phyloP scores from a whole-genome alignment of 2,329 filamentous ascomycete genomes.

The Pezicula neosporulosa region DNA sequence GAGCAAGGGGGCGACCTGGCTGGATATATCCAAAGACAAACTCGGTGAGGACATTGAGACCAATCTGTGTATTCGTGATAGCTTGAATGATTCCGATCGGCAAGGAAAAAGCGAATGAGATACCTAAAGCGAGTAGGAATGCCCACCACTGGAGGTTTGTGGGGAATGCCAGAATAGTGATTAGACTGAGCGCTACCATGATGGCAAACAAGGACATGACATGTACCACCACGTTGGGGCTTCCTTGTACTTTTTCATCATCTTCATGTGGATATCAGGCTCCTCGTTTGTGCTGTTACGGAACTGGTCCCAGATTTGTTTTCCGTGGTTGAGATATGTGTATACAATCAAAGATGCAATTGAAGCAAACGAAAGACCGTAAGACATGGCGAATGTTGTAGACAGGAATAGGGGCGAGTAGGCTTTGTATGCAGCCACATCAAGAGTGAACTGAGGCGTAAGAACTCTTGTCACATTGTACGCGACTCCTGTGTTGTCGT shows the following conservation, averaged over 20 bases:
- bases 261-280: slow-evolving; percentile 45
- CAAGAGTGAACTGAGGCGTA: slow-evolving; percentile 56
- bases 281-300: slow-evolving; percentile 28
- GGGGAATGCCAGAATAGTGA: slow-evolving; percentile 53
- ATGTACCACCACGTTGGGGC: slow-evolving; percentile 57
- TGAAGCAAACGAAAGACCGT: slow-evolving; percentile 68
- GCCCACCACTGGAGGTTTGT: slow-evolving; percentile 62
- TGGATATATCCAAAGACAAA: slow-evolving; percentile 72
- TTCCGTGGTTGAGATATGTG: slow-evolving; percentile 62
- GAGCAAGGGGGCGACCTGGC: slow-evolving; percentile 64
- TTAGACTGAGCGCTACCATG: slow-evolving; percentile 35
- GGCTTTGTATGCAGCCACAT: slow-evolving; percentile 58
- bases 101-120: slow-evolving; percentile 61
- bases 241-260: slow-evolving; percentile 55
- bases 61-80: slow-evolving; percentile 66
- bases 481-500: slow-evolving; percentile 62
- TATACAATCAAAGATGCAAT: slow-evolving; percentile 67
- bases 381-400: slow-evolving; percentile 64
- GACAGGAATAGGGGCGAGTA: slow-evolving; percentile 70
- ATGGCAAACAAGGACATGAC: slow-evolving; percentile 34
- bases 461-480: slow-evolving; percentile 67
- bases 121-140: slow-evolving; percentile 62
- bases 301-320: slow-evolving; percentile 51
- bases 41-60: slow-evolving; percentile 71
- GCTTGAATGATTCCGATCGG: slow-evolving; percentile 70